Base-by-base conservation (phyloP, 768 basidiomycete species). In the Coprinopsis marcescibilis region DNA sequence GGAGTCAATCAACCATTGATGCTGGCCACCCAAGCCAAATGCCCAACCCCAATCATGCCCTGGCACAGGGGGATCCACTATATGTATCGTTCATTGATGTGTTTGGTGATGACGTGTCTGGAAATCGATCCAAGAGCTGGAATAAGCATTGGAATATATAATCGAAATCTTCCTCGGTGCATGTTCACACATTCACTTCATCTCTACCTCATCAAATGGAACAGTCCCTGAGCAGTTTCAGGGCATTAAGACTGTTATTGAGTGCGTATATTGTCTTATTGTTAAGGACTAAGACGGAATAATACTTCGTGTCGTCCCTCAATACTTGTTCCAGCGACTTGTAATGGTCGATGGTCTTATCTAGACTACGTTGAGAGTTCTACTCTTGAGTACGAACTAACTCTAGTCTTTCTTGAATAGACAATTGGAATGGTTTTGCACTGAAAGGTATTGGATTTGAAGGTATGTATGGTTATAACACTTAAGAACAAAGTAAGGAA, bases 141-240 rank as follows among this genome's bases (percentile, higher is more conserved):
- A 75, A 73, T 50, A 70, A 72, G 40, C 73, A 75, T 43, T 64
- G 57, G 55, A 73, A 71, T 41, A 61, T 66, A 0, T 73, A 71
- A 71, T 33, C 48, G 57, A 13, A 69, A 65, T 45, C 54, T 73
- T 0, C 71, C 68, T 0, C 55, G 59, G 10, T 40, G 55, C 20
- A 53, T 71, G 8, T 52, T 71, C 56, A 20, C 61, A 64, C 54
- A 56, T 63, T 17, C 65, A 65, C 15, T 73, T 73, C 47, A 47
- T 68, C 1, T 70, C 65, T 4, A 69, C 68, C 0, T 75, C 69
- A 3, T 60, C 58, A 4, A 47, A 65, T 47, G 69, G 70, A 1
- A 51, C 52, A 6, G 49, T 64, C n/a, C 44, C 60, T 1, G 73
- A 74, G 46, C 70, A 73, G 41, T 66, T 69, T 40, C 52, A 58